phyloP scores from a whole-genome alignment of 2,329 filamentous ascomycete species.

The Rutstroemia sp. region DNA sequence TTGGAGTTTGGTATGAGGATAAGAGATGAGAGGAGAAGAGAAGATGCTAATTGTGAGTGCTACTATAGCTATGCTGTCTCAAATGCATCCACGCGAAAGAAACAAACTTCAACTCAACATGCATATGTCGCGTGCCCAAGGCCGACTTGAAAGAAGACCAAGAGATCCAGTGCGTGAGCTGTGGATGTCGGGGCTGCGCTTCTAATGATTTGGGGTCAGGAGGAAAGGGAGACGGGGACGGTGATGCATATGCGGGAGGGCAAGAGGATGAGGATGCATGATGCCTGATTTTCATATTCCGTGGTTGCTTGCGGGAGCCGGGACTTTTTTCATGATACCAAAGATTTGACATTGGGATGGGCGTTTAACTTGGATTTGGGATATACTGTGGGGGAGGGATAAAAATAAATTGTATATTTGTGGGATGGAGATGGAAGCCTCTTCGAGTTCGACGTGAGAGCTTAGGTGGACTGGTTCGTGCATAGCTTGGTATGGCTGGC shows the following conservation, averaged over 20 bases:
- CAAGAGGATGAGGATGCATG: not conserved
- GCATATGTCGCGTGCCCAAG: conserved; percentile 90
- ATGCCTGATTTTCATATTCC: not conserved
- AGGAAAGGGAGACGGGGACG: not conserved
- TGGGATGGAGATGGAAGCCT: not conserved
- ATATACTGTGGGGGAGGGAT: not conserved
- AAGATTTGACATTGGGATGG: not conserved
- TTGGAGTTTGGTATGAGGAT: too few species aligned
- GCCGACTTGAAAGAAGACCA: conserved; percentile 85
- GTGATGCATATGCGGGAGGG: not conserved
- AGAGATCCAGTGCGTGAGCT: conserved; percentile 88
- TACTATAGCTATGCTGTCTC: conserved; percentile 73
- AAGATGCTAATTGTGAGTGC: not conserved
- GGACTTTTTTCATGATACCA: not conserved
- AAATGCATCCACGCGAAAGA: conserved; percentile 99
- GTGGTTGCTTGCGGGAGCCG: not conserved
- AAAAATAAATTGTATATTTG: not conserved
- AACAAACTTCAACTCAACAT: conserved; percentile 97
- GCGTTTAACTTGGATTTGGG: not conserved
- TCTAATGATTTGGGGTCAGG: conserved; percentile 62
- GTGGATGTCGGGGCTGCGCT: conserved; percentile 85
- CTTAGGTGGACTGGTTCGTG: too few species aligned
- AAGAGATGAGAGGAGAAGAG: not conserved
- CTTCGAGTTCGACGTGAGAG: too few species aligned
- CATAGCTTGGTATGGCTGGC: too few species aligned